phyloP scores from a whole-genome alignment of 768 basidiomycete species.

The Infundibulicybe gibba region DNA sequence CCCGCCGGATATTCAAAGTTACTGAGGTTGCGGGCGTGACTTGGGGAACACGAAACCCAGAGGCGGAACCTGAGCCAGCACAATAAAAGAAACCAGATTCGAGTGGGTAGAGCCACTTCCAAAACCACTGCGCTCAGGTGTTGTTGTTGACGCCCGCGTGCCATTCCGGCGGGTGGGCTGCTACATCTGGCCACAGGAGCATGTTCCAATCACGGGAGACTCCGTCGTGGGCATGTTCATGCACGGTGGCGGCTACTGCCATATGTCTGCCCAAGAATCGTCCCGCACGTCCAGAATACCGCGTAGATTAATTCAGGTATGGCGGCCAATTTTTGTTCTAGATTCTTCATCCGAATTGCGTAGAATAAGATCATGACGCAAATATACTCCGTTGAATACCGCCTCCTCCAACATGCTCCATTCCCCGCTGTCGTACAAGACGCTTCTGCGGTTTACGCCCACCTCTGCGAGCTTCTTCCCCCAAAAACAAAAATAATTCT shows the following conservation, averaged over 20 bases:
- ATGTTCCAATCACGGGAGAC: constrained; percentile 16
- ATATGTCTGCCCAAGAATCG: constrained; percentile 53
- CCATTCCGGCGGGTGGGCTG: constrained; percentile 41
- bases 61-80: constrained; percentile 24
- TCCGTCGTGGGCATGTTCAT: constrained; percentile 45
- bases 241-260: constrained; percentile 55
- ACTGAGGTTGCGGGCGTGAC: constrained; percentile 56
- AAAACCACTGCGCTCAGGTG: constrained; percentile 33
- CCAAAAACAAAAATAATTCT: constrained; percentile 36
- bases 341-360: too few species aligned
- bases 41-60: constrained; percentile 46
- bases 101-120: constrained; percentile 44
- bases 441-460: constrained; percentile 48
- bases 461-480: constrained; percentile 24
- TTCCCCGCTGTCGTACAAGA: constrained; percentile 54
- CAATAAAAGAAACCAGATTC: constrained; percentile 43
- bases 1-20: constrained; percentile 46
- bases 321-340: too few species aligned
- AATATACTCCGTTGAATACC: constrained; percentile 46
- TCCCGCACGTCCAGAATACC: constrained; percentile 46
- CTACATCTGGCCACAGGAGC: constrained; percentile 43
- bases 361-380: constrained; percentile 29
- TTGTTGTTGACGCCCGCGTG: constrained; percentile 31
- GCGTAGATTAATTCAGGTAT: constrained; percentile 36
- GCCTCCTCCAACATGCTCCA: constrained; percentile 47